Percentiles rank a stretch among this genome's conserved stretches.
Evolutionary conservation across 2,329 filamentous ascomycete genomes (phyloP).

Genomic region (Aspergillus transmontanensis): DNA sequence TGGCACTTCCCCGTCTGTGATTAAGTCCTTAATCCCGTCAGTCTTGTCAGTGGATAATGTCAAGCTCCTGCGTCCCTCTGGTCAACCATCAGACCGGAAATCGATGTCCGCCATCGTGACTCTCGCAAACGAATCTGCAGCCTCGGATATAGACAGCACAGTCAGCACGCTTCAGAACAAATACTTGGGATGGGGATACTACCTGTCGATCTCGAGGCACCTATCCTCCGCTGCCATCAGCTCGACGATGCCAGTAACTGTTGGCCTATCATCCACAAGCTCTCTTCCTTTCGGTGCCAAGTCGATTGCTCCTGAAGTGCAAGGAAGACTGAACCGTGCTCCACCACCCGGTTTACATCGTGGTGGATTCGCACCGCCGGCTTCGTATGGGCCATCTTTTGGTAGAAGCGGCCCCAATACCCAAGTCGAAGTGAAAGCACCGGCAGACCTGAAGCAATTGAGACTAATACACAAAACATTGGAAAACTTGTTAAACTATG

Average conservation of each 20-base stretch:
- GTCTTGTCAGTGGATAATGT: slow-evolving; percentile 71
- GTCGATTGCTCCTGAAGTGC: slow-evolving; percentile 55
- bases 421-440: slow-evolving; percentile 73
- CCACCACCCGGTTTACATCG: slow-evolving; percentile 53
- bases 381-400: slow-evolving; percentile 62
- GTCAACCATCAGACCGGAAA: slow-evolving; percentile 61
- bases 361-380: slow-evolving; percentile 74
- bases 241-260: slow-evolving; percentile 52
- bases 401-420: slow-evolving; percentile 54
- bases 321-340: slow-evolving; percentile 51
- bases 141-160: slow-evolving; percentile 77
- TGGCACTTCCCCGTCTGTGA: slow-evolving; percentile 51
- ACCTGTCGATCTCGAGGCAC: slow-evolving; percentile 78
- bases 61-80: slow-evolving; percentile 65
- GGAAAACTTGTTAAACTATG: slow-evolving; percentile 76
- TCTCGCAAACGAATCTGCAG: slow-evolving; percentile 76
- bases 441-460: slow-evolving; percentile 75
- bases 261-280: slow-evolving; percentile 50
- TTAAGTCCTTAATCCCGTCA: slow-evolving; percentile 53
- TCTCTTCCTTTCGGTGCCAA: slow-evolving; percentile 79
- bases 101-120: slow-evolving; percentile 78
- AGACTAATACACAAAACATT: slow-evolving; percentile 86
- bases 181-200: slow-evolving; percentile 83
- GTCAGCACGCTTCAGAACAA: slow-evolving; percentile 78
- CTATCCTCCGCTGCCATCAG: slow-evolving; percentile 74